Conservation (phyloP, 305 asterid species). For the Fraxinus albicans region DNA sequence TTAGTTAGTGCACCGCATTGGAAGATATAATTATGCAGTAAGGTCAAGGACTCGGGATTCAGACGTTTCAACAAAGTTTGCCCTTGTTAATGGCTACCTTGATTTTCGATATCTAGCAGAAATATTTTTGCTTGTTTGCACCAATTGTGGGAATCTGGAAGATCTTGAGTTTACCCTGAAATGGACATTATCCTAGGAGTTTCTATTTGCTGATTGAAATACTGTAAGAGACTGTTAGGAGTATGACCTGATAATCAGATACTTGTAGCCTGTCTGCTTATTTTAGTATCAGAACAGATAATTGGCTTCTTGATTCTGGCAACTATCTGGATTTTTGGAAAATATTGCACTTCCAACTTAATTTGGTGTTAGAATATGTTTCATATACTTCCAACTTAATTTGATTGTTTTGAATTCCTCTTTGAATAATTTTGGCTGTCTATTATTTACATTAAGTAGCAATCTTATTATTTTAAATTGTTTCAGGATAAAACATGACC, state of each 20-base stretch:
- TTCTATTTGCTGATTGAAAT: conserved; percentile 2
- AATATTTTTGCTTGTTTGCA: background rate
- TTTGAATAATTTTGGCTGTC: background rate
- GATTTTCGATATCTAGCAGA: background rate
- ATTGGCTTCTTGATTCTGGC: conserved; percentile 5
- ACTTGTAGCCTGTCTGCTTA: background rate
- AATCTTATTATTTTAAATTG: background rate
- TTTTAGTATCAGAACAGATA: conserved; percentile 2
- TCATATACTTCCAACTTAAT: background rate
- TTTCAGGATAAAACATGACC: background rate
- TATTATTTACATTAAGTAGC: background rate
- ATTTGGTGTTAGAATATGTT: conserved; percentile 15
- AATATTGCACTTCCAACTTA: background rate
- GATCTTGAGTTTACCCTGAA: background rate
- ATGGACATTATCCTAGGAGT: background rate
- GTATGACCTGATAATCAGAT: background rate
- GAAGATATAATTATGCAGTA: background rate
- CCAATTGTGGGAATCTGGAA: background rate
- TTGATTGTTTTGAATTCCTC: background rate
- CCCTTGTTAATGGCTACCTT: background rate
- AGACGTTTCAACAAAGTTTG: background rate
- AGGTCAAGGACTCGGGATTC: background rate
- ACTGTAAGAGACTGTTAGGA: conserved; percentile 6
- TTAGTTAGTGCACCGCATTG: conserved; percentile 12
- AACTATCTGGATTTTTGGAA: conserved; percentile 1